Evolutionary conservation across 73 alveolate genomes (phyloP), one percentile per base, ranked within the genome.

Genomic region (Stentor coeruleus): DNA sequence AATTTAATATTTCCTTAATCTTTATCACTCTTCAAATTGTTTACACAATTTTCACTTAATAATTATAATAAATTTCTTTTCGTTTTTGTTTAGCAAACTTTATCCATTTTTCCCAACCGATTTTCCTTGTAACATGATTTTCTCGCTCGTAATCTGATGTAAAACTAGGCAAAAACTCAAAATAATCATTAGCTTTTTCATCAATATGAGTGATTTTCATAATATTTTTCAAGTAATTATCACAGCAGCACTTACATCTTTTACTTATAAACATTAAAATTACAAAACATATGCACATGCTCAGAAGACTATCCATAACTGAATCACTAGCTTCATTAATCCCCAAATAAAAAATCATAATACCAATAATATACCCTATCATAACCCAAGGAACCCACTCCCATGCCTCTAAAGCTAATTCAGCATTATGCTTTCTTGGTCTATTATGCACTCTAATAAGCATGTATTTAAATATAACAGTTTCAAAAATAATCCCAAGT

Each of bases 51-150:
- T n/a, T n/a, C n/a, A n/a, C n/a, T n/a, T n/a, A n/a, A n/a, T n/a
- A n/a, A n/a, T n/a, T n/a, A n/a, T n/a, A n/a, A n/a, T n/a, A n/a
- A n/a, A n/a, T n/a, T n/a, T n/a, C n/a, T n/a, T n/a, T n/a, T n/a
- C n/a, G n/a, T n/a, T n/a, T n/a, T n/a, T n/a, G n/a, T n/a, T n/a
- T n/a, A n/a, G n/a, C n/a, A n/a, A n/a, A n/a, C n/a, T n/a, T n/a
- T n/a, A n/a, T n/a, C n/a, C n/a, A n/a, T n/a, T n/a, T n/a, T n/a
- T n/a, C n/a, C n/a, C n/a, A n/a, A n/a, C 85, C 90, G 36, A 58
- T 72, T 3, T 84, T 73, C 39, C 58, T 49, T 1, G 96, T 87
- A 4, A 90, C 87, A 39, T 93, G 96, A 72, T 90, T 90, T 20
- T 77, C 86, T 58, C 89, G 82, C 37, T 73, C 89, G 59, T 90